These are phyloP conservation scores for Ceratocystis papillata DNA, from an alignment of 2,329 filamentous ascomycete species.

Conservation along the genomic window DNA sequence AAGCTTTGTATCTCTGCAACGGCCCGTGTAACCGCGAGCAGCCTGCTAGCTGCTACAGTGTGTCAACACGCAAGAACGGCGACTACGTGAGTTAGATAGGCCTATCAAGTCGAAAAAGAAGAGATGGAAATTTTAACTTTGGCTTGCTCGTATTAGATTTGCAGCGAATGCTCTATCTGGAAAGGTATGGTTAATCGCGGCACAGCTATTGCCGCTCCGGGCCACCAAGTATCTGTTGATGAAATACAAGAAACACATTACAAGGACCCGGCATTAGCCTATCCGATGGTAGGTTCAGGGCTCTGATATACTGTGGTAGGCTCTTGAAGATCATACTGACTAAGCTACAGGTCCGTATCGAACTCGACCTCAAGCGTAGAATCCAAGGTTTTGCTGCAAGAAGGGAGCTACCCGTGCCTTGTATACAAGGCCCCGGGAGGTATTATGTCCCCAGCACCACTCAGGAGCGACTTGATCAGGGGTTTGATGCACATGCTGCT, in stretches of 20 bases:
- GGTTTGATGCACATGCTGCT: not conserved
- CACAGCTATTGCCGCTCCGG: not conserved
- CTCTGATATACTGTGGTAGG: not conserved
- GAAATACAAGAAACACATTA: not conserved
- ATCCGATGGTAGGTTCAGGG: not conserved
- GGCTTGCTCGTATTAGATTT: not conserved
- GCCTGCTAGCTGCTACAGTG: conserved; percentile 30
- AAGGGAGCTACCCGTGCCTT: not conserved
- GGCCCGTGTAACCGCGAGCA: conserved; percentile 30
- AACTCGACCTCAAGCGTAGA: not conserved
- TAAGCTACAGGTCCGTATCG: conserved; percentile 1
- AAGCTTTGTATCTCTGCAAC: conserved; percentile 30
- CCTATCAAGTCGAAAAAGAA: too few relatives aligned
- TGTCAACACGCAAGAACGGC: conserved; percentile 28
- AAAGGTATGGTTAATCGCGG: conserved; percentile 5
- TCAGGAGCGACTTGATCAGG: conserved; percentile 1
- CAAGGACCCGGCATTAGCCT: not conserved
- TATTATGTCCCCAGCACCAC: not conserved
- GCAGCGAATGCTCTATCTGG: conserved; percentile 4
- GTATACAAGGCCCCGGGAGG: not conserved
- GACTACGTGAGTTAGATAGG: conserved; percentile 29
- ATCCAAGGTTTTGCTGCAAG: not conserved
- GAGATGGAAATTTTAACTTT: not conserved
- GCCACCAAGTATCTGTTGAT: not conserved
- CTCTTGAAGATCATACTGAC: not conserved